A percentile compares a stretch with the other conserved stretches of the same genome.
Evolutionary conservation across 257 asterid species (phyloP).

Genomic region (Thymus mandschuricus): DNA sequence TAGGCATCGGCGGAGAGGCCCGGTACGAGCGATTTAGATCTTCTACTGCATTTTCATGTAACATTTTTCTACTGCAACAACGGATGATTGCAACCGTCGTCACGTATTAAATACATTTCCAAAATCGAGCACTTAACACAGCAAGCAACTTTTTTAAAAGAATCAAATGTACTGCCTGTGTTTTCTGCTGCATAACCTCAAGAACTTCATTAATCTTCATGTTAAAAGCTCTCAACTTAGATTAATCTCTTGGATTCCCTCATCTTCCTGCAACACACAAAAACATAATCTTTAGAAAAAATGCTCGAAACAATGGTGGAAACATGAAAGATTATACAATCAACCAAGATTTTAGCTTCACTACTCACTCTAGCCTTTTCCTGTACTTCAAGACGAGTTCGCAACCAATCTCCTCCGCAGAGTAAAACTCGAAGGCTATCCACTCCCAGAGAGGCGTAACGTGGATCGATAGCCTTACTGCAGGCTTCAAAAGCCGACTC

Average conservation of each 20-base stretch:
- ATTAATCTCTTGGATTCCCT: background rate
- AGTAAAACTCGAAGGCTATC: background rate
- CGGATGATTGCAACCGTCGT: too few species aligned
- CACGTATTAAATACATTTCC: too few species aligned
- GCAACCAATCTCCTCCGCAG: conserved; percentile 10
- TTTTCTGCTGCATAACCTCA: background rate
- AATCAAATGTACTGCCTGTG: background rate
- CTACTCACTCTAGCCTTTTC: background rate
- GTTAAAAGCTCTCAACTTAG: background rate
- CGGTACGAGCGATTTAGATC: too few species aligned
- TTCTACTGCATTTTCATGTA: too few species aligned
- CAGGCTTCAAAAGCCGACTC: background rate
- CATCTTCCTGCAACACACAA: background rate
- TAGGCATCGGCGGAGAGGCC: too few species aligned
- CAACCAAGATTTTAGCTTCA: background rate
- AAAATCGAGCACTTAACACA: too few species aligned
- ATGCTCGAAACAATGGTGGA: background rate
- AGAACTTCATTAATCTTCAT: background rate
- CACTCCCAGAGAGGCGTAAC: background rate
- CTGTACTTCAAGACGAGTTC: background rate
- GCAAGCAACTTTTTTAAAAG: too few species aligned
- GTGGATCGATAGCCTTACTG: conserved; percentile 2
- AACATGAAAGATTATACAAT: background rate
- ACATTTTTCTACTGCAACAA: too few species aligned
- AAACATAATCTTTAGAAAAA: background rate